Conservation (phyloP, 805 yeast genomes). For the Yarrowia divulgata region DNA sequence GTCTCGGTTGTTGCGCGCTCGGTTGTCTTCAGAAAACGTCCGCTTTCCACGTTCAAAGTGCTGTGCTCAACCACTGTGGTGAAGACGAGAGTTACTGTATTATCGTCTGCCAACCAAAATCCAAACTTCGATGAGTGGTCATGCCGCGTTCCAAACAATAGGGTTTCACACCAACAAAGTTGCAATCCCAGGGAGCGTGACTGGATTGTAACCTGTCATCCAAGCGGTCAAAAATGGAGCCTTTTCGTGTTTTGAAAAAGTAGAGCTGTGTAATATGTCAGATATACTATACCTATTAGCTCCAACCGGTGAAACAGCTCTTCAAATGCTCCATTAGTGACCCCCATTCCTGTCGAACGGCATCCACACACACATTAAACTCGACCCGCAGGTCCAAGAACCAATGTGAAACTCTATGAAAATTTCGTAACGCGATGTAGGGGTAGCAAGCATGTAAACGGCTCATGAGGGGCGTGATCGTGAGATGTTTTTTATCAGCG, state of each 20-base stretch:
- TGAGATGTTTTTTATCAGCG: too few species aligned
- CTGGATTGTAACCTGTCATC: slow-evolving; percentile 9
- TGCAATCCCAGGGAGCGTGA: slow-evolving; percentile 32
- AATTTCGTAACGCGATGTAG: slow-evolving; percentile 23
- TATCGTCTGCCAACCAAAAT: background rate
- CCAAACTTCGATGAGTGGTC: slow-evolving; percentile 28
- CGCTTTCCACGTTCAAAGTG: slow-evolving; percentile 11
- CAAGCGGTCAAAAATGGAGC: too few species aligned
- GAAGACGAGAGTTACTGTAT: background rate
- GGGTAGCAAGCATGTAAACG: slow-evolving; percentile 19
- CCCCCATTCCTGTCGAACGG: slow-evolving; percentile 2
- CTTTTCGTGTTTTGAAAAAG: background rate
- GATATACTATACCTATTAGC: too few species aligned
- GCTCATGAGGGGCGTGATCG: background rate
- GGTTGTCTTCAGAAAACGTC: background rate
- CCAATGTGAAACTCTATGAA: slow-evolving; percentile 18
- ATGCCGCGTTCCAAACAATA: slow-evolving; percentile 29
- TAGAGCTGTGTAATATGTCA: too few species aligned
- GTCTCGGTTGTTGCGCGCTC: background rate
- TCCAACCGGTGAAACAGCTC: too few species aligned
- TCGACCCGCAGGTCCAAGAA: slow-evolving; percentile 11
- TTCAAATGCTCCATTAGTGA: too few species aligned
- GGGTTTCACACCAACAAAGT: slow-evolving; percentile 25
- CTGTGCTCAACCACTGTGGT: background rate
- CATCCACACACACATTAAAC: background rate